Evolutionary conservation across 148 eudicot species (phyloP).

Genomic region (Agrostemma githago): DNA sequence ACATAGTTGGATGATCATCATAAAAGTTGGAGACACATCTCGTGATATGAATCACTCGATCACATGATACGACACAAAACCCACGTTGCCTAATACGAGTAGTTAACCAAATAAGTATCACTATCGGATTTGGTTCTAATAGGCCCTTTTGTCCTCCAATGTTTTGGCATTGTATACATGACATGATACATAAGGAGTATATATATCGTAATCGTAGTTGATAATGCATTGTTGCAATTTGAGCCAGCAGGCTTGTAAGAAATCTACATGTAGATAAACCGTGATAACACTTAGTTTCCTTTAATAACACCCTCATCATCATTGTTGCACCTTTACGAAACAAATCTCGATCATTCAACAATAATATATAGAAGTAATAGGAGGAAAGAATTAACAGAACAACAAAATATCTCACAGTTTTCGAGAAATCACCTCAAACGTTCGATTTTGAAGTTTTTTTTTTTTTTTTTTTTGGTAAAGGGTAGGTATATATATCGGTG

Average conservation of each 20-base stretch:
- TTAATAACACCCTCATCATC: too few relatives aligned
- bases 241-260: background rate
- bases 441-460: too few relatives aligned
- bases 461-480: too few relatives aligned
- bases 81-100: background rate
- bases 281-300: too few relatives aligned
- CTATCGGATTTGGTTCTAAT: background rate
- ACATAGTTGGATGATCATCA: background rate
- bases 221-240: background rate
- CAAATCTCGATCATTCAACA: too few relatives aligned
- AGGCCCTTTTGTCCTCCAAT: conserved; percentile 1
- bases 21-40: background rate
- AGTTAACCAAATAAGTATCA: conserved; percentile 3
- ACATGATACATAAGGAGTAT: background rate
- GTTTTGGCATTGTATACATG: background rate
- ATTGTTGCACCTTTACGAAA: too few relatives aligned
- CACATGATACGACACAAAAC: background rate
- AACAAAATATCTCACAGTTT: too few relatives aligned
- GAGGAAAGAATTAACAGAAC: too few relatives aligned
- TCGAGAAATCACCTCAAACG: too few relatives aligned
- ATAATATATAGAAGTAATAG: too few relatives aligned
- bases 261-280: background rate
- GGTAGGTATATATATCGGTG: too few relatives aligned
- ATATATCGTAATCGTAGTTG: too few relatives aligned
- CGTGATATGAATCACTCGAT: background rate